phyloP scores from a whole-genome alignment of 176 grass and related monocot genomes.

The Metroxylon sagu region DNA sequence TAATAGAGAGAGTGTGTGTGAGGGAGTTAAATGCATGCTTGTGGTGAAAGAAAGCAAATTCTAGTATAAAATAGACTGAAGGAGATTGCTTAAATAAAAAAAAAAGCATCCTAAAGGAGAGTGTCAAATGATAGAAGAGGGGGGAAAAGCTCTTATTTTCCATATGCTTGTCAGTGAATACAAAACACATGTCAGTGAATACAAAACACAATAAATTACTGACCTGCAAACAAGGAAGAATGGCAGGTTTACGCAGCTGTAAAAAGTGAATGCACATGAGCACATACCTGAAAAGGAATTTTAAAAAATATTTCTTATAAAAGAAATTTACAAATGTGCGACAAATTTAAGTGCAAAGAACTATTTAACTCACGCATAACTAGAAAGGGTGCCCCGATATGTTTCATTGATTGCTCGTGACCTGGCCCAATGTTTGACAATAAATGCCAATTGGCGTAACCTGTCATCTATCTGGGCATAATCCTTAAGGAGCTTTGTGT shows the following conservation, averaged over 20 bases:
- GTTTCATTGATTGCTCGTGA: conserved; percentile 41
- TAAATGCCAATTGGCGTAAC: conserved; percentile 46
- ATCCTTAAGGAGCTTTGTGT: conserved; percentile 63
- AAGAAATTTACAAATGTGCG: background rate
- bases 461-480: conserved; percentile 51
- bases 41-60: no score
- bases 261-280: conserved; percentile 66
- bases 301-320: background rate
- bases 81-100: no score
- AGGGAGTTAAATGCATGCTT: no score
- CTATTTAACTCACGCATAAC: conserved; percentile 41
- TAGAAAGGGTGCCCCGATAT: conserved; percentile 53
- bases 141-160: no score
- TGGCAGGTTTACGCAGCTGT: conserved; percentile 42
- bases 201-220: background rate
- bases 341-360: background rate
- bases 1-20: no score
- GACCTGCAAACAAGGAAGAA: conserved; percentile 68
- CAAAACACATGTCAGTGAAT: background rate
- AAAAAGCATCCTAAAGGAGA: no score
- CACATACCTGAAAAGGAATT: conserved; percentile 43
- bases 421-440: conserved; percentile 72
- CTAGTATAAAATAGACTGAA: no score
- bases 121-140: no score
- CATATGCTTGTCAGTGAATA: no score